Conservation (phyloP, 495 filamentous ascomycete genomes). For the Poronia punctata region DNA sequence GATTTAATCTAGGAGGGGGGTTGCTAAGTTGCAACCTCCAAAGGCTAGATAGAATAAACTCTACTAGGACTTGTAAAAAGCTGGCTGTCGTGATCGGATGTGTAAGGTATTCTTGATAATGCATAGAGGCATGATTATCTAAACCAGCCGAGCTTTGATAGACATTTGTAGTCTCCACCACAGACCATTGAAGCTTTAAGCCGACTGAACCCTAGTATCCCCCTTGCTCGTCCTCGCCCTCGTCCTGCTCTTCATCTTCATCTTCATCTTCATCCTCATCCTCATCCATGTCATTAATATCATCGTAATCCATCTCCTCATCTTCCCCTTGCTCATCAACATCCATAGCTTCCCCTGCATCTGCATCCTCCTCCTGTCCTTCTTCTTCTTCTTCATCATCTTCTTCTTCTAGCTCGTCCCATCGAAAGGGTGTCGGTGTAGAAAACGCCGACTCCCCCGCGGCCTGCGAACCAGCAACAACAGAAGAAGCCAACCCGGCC, state of each 20-base stretch:
- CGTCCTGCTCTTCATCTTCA: constrained; percentile 13
- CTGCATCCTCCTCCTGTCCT: constrained; percentile 1
- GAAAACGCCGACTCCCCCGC: constrained; percentile 10
- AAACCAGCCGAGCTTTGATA: too few species aligned
- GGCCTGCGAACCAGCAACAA: neutral
- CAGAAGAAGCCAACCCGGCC: constrained; percentile 4
- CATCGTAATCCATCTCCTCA: constrained; percentile 1
- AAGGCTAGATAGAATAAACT: too few species aligned
- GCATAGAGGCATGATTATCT: too few species aligned
- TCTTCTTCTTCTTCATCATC: constrained; percentile 13
- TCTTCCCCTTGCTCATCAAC: constrained; percentile 12
- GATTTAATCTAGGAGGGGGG: constrained; percentile 63
- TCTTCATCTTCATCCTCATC: constrained; percentile 12
- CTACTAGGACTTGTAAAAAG: too few species aligned
- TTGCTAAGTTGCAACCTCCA: neutral
- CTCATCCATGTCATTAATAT: constrained; percentile 8
- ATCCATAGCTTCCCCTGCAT: neutral
- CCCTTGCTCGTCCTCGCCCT: constrained; percentile 15
- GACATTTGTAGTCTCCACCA: too few species aligned
- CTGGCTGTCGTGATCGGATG: too few species aligned
- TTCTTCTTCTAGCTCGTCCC: constrained; percentile 21
- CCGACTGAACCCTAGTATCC: too few species aligned
- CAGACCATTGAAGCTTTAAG: too few species aligned
- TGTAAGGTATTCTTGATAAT: neutral
- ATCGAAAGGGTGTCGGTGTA: constrained; percentile 24